Evolutionary conservation across 805 yeast species (phyloP), one percentile per base, ranked within the genome.

Genomic region (Candida coleopterorum): DNA sequence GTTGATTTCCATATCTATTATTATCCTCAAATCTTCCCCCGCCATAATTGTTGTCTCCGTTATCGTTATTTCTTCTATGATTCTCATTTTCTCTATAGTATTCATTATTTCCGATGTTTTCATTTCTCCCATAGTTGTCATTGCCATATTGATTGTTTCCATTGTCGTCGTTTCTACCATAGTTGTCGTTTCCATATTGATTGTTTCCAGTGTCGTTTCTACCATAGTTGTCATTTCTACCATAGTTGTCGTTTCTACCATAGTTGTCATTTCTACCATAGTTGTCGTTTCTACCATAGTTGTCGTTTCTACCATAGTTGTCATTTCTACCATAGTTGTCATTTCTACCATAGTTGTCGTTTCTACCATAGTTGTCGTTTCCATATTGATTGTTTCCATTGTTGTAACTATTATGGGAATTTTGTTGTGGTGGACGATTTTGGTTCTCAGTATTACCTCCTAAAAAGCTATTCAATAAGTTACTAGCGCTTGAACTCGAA

Each of bases 1-100:
- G n/a, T n/a, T n/a, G n/a, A n/a, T n/a, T n/a, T n/a, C n/a, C n/a
- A 34, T 27, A 15, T 10, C 40, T 34, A 35, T 34, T 10, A 35
- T 36, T 29, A 26, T 35, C 29, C 25, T 37, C 37, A 34, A 26
- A 22, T 16, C 34, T 35, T n/a, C 20, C 10, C 11, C 33, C 38
- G 8, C 38, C 38, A 16, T 20, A 26, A 4, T 33, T n/a, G 23
- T 16, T 33, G 10, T 43, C 37, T 9, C 44, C 39, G 11, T 27
- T 18, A 20, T 32, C 18, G 38, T 29, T 10, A n/a, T n/a, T n/a
- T 9, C 36, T 34, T 10, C 40, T 37, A 15, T n/a, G 26, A 24
- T 39, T 39, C 2, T 36, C 14, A 26, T 28, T n/a, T n/a, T n/a
- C n/a, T n/a, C n/a, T n/a, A n/a, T n/a, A n/a, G n/a, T n/a, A n/a